phyloP scores from a whole-genome alignment of 2,329 filamentous ascomycete species.

The Neonectria sp. region DNA sequence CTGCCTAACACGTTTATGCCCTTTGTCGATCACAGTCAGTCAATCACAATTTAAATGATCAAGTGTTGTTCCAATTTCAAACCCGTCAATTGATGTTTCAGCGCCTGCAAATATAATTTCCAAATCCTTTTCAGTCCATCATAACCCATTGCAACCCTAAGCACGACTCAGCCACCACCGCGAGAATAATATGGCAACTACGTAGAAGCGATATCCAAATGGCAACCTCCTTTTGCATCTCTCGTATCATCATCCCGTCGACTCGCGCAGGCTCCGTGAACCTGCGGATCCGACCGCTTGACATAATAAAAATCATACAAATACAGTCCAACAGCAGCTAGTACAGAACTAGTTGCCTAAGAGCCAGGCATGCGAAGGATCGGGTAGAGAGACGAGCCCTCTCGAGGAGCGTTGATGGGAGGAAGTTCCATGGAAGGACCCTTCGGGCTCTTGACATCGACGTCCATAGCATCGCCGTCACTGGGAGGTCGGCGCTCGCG shows the following conservation, averaged over 20 bases:
- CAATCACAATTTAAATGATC: not conserved
- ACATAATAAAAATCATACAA: constrained; percentile 42
- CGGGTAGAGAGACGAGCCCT: constrained; percentile 57
- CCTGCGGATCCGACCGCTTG: constrained; percentile 8
- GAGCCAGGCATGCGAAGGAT: constrained; percentile 57
- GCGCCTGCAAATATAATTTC: not conserved
- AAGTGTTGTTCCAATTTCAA: not conserved
- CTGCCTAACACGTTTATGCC: not conserved
- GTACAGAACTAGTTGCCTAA: constrained; percentile 34
- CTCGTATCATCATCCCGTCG: not conserved
- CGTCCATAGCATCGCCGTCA: constrained; percentile 55
- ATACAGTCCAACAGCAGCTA: constrained; percentile 37
- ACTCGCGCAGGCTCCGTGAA: not conserved
- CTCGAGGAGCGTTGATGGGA: constrained; percentile 40
- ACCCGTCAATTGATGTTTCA: not conserved
- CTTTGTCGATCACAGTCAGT: not conserved
- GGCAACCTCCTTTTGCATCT: not conserved
- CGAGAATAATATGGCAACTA: not conserved
- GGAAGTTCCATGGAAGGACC: constrained; percentile 43
- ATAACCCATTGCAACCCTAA: constrained; percentile 1
- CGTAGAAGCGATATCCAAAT: not conserved
- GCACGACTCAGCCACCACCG: too few relatives aligned
- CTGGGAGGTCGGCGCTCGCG: constrained; percentile 32
- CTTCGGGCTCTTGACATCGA: constrained; percentile 53
- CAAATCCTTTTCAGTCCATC: not conserved